Base-by-base conservation (phyloP, 208 protist species). In the Trypanosoma lewisi region DNA sequence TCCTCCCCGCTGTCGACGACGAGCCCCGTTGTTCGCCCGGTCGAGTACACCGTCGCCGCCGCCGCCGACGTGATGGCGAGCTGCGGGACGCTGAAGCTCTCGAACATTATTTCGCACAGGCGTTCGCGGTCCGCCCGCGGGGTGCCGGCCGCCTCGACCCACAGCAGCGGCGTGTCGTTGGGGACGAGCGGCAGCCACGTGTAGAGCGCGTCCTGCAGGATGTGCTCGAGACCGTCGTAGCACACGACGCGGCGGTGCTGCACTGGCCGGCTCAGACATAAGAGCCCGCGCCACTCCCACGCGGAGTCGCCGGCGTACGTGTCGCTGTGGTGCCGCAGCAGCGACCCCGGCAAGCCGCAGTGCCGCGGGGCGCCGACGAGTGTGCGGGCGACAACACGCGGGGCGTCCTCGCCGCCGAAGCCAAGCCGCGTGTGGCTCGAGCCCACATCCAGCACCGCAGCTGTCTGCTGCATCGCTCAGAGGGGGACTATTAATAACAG, bases 1-100 rank as follows among this genome's bases (percentile, higher is more conserved):
- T 98, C 98, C 55, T 99, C 98, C 47, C 99, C 99, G 61, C 91
- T 97, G 76, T 99, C 98, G 31, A 99, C 73, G 6, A 99, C 98
- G 12, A 99, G 81, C 61, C 99, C 99, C 17, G 97, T 99, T 0
- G 93, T 87, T 12, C 97, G 85, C 47, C 99, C 98, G n/a, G 97
- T 91, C 6, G 98, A 87, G 81, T 98, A 99, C 16, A 99, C 82
- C 7, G 95, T 96, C 12, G 99, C 69, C 1, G 98, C 83, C n/a
- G 87, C 72, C 51, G 92, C 87, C 70, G 96, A 97, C 42, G 94
- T 79, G 30, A 99, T 70, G 56, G 98, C 95, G 14, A 95, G 62
- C 8, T 85, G 83, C 17, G 94, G 83, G 59, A 99, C 95, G 59
- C 91, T 85, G 70, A 99, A 99, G 49, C 79, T 85, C 80, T 99